A percentile compares a stretch with the other conserved stretches of the same genome.
phyloP scores from a whole-genome alignment of 2,329 filamentous ascomycete species.

The Fusarium illudens region DNA sequence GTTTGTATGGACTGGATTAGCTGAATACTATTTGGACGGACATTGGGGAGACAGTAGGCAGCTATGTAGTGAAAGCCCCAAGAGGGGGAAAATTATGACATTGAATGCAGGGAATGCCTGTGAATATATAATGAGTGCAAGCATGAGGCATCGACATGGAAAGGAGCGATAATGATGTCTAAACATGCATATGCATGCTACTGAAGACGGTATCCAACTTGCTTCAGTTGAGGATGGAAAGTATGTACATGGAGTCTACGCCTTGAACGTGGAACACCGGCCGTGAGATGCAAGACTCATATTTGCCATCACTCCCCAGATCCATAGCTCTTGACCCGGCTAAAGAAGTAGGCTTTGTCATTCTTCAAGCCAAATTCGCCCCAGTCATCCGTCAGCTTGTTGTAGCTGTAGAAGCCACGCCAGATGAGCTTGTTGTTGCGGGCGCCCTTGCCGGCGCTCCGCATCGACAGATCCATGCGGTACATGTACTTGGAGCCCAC shows the following conservation, averaged over 20 bases:
- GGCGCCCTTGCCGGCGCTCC: conserved; percentile 67
- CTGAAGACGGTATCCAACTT: not conserved
- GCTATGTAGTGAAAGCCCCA: not conserved
- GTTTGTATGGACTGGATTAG: not conserved
- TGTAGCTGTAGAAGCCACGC: conserved; percentile 92
- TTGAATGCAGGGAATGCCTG: not conserved
- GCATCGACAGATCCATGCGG: conserved; percentile 79
- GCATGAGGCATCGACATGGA: not conserved
- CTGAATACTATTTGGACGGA: not conserved
- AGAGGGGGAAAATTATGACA: not conserved
- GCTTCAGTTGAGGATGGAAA: not conserved
- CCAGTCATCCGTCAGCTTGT: conserved; percentile 89
- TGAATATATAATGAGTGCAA: not conserved
- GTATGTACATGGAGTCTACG: not conserved
- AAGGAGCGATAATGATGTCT: not conserved
- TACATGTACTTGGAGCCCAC: conserved; percentile 82
- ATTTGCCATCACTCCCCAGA: conserved; percentile 47
- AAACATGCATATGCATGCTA: not conserved
- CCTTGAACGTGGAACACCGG: not conserved
- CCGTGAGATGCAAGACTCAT: not conserved
- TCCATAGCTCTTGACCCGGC: conserved; percentile 70
- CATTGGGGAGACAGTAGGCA: not conserved
- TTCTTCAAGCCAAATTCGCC: conserved; percentile 76
- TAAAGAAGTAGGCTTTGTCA: conserved; percentile 73
- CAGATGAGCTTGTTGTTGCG: conserved; percentile 89